Conservation (phyloP, 768 basidiomycete genomes). For the Agrocybe pediades region DNA sequence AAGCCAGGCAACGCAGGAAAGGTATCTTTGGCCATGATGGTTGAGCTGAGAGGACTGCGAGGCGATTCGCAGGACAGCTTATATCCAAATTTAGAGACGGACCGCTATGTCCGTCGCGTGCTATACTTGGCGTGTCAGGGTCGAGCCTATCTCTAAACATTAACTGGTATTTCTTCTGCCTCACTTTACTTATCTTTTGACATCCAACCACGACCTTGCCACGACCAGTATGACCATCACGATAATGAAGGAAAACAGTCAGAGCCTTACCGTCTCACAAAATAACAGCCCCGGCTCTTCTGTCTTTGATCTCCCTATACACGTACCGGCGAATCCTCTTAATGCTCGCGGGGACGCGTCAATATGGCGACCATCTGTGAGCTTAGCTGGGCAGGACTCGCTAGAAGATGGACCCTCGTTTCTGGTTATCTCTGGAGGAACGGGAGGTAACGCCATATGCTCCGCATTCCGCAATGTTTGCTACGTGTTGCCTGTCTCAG, state of each 20-base stretch:
- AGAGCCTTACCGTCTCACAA: constrained; percentile 20
- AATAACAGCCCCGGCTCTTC: constrained; percentile 69
- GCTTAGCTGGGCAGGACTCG: constrained; percentile 8
- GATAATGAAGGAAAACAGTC: neutral
- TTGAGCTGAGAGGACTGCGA: constrained; percentile 8
- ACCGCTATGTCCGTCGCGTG: constrained; percentile 1
- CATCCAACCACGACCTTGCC: neutral
- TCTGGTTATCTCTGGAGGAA: constrained; percentile 89
- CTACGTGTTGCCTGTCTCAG: constrained; percentile 91
- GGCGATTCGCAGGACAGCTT: neutral
- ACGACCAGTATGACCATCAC: constrained; percentile 2
- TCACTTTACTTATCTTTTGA: neutral
- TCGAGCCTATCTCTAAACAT: neutral
- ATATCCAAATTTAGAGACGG: neutral
- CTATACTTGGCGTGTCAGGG: neutral
- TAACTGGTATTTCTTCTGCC: too few relatives aligned
- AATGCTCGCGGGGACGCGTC: constrained; percentile 10
- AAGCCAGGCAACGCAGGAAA: constrained; percentile 66
- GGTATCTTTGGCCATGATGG: constrained; percentile 22
- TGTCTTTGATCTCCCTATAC: constrained; percentile 72
- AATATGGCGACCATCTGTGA: constrained; percentile 3
- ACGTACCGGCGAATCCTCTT: constrained; percentile 19
- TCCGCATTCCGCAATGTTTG: constrained; percentile 77
- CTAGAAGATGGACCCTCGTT: constrained; percentile 42
- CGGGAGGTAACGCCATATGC: constrained; percentile 91